phyloP scores from a whole-genome alignment of 805 yeast genomes.

The Jamesozyma spencerorum region DNA sequence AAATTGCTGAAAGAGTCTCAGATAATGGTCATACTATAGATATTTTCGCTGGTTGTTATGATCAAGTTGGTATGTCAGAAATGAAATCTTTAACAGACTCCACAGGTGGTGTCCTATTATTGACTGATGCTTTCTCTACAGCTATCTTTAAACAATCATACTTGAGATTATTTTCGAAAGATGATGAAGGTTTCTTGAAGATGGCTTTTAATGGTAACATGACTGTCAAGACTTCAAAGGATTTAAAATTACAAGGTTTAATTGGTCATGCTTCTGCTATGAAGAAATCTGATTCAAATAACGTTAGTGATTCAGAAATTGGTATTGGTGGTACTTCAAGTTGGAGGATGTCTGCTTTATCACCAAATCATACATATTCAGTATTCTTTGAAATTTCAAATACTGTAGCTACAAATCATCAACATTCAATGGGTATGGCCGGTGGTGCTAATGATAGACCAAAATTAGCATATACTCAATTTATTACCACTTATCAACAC shows the following conservation, averaged over 20 bases:
- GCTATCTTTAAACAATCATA: slow-evolving; percentile 89
- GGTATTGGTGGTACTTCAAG: slow-evolving; percentile 90
- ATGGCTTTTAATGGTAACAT: slow-evolving; percentile 87
- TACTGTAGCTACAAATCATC: slow-evolving; percentile 17
- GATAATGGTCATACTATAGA: slow-evolving; percentile 73
- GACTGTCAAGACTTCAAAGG: slow-evolving; percentile 79
- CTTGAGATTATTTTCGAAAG: slow-evolving; percentile 78
- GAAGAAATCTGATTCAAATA: slow-evolving; percentile 51
- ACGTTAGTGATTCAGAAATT: slow-evolving; percentile 84
- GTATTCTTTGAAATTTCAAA: slow-evolving; percentile 74
- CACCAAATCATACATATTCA: slow-evolving; percentile 85
- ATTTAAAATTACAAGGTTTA: slow-evolving; percentile 82
- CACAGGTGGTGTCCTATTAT: slow-evolving; percentile 84
- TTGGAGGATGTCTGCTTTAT: slow-evolving; percentile 75
- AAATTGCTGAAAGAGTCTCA: slow-evolving; percentile 62
- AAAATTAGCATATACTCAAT: slow-evolving; percentile 57
- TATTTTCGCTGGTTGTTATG: slow-evolving; percentile 90
- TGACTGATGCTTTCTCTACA: slow-evolving; percentile 89
- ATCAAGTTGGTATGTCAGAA: slow-evolving; percentile 90
- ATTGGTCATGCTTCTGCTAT: slow-evolving; percentile 86
- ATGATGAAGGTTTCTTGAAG: slow-evolving; percentile 73
- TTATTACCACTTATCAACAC: slow-evolving; percentile 87
- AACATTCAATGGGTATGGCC: slow-evolving; percentile 3
- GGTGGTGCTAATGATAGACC: slow-evolving; percentile 14
- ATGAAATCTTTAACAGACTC: slow-evolving; percentile 78